Evolutionary conservation across 75 land plant genomes (phyloP).

Genomic region (Isoetes taiwanensis): DNA sequence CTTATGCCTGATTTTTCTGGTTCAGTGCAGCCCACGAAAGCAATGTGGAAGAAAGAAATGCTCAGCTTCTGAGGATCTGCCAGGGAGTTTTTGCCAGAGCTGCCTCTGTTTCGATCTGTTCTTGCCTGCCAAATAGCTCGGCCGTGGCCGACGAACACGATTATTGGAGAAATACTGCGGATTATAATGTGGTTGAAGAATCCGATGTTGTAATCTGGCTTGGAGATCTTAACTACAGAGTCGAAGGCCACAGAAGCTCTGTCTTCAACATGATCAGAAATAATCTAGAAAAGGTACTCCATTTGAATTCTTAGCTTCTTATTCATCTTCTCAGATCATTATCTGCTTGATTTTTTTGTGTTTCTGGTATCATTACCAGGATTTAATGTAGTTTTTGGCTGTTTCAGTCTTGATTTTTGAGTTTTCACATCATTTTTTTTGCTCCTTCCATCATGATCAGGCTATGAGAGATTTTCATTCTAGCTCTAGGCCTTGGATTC

Average conservation of each 20-base stretch:
- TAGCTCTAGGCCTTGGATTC: too few species aligned
- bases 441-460: not conserved
- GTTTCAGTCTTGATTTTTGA: too few species aligned
- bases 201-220: slow-evolving; percentile 63
- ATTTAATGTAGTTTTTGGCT: too few species aligned
- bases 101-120: not conserved
- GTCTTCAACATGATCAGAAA: slow-evolving; percentile 38
- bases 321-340: not conserved
- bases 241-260: slow-evolving; percentile 42
- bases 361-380: not conserved
- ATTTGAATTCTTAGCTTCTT: too few species aligned
- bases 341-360: not conserved
- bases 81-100: slow-evolving; percentile 34
- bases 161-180: not conserved
- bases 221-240: slow-evolving; percentile 82
- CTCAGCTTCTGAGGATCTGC: slow-evolving; percentile 42
- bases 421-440: not conserved
- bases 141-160: slow-evolving; percentile 5
- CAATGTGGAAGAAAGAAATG: slow-evolving; percentile 57
- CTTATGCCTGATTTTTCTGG: too few species aligned
- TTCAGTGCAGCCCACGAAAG: slow-evolving; percentile 53
- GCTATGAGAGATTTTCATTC: too few species aligned
- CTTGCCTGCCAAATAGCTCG: not conserved
- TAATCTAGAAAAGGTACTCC: slow-evolving; percentile 51
- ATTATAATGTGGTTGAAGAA: slow-evolving; percentile 17